Percentiles rank a stretch among this genome's conserved stretches.
phyloP scores from a whole-genome alignment of 2,329 filamentous ascomycete species.

The Penicillium sp. region DNA sequence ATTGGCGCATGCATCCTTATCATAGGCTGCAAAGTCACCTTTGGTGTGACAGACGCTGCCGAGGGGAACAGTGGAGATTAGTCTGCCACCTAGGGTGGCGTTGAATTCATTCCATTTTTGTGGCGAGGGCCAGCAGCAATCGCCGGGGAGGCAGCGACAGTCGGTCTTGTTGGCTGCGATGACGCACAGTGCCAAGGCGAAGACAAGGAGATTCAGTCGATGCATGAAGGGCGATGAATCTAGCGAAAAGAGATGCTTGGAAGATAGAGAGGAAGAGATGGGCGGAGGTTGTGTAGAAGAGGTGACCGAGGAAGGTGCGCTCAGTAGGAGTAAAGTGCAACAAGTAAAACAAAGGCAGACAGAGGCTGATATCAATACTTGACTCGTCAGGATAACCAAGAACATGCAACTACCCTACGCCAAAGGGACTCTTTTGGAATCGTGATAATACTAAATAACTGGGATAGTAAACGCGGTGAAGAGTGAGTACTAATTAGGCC shows the following conservation, averaged over 20 bases:
- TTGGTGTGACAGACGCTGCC: constrained; percentile 53
- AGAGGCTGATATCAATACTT: neutral
- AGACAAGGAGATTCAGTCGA: neutral
- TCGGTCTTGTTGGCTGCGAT: neutral
- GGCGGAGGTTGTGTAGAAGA: too few relatives aligned
- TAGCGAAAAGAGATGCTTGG: too few relatives aligned
- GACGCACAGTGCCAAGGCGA: neutral
- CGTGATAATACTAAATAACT: too few relatives aligned
- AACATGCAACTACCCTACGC: neutral
- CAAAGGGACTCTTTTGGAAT: neutral
- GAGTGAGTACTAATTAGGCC: too few relatives aligned
- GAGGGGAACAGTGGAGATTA: constrained; percentile 55
- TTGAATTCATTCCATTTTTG: constrained; percentile 53
- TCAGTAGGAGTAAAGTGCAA: neutral
- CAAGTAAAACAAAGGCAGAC: neutral
- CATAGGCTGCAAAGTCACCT: constrained; percentile 34
- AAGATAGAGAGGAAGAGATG: neutral
- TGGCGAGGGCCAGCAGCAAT: constrained; percentile 52
- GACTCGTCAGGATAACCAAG: neutral
- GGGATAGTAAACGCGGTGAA: too few relatives aligned
- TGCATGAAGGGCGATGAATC: neutral
- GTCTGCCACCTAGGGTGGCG: constrained; percentile 48
- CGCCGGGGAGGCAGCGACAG: constrained; percentile 48
- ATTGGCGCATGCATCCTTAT: constrained; percentile 44
- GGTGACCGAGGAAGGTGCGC: neutral